Evolutionary conservation across 345 rosid species (phyloP), one percentile per base, ranked within the genome.

Genomic region (Turnera subulata): DNA sequence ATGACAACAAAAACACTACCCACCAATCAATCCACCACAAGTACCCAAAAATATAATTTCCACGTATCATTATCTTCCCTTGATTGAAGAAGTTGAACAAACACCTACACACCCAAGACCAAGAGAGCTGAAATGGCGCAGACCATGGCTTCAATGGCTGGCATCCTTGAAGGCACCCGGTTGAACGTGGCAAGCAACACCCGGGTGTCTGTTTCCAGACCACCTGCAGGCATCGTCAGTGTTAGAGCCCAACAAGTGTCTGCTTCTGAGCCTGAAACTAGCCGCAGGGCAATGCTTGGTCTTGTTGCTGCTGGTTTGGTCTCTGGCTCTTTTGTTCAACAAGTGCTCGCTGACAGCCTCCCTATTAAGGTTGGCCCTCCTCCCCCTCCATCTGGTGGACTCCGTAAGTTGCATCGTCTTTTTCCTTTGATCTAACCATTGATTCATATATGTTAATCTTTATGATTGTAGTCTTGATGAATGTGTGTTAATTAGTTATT

Each of bases 371-470:
- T 92, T 12, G 97, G 98, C 43, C 89, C 91, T 13, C 89, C 95
- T 56, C 98, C 98, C 0, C 80, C 88, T 26, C 98, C 88, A 20
- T 89, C 96, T 32, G 98, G 96, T 21, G 98, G 98, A 26, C 80
- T 92, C 50, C 82, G 97, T 92, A 80, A 83, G 97, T 83, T 29
- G 12, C 12, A 53, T 11, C 21, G 35, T 29, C 8, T 29, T 8
- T n/a, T n/a, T n/a, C n/a, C n/a, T n/a, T n/a, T n/a, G n/a, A n/a
- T n/a, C n/a, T n/a, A n/a, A n/a, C n/a, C n/a, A n/a, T n/a, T n/a
- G n/a, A n/a, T n/a, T n/a, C n/a, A n/a, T n/a, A n/a, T n/a, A n/a
- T n/a, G n/a, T n/a, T n/a, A n/a, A n/a, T n/a, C n/a, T n/a, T n/a
- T n/a, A n/a, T n/a, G n/a, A n/a, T n/a, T n/a, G n/a, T n/a, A n/a